Evolutionary conservation across 495 filamentous ascomycete species (phyloP).

Genomic region (Tuber brumale): DNA sequence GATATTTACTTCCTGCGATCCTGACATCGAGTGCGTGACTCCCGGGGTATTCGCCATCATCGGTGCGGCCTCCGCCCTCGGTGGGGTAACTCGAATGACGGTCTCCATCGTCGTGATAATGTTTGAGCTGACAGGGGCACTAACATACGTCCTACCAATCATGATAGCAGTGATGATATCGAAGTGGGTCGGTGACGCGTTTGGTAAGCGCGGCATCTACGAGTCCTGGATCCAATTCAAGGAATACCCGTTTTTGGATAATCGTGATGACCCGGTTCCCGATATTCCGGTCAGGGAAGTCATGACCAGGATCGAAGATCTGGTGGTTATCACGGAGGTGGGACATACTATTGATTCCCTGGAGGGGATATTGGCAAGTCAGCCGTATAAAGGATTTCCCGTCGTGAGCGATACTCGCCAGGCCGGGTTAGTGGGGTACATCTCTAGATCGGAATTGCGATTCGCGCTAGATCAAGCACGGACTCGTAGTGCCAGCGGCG

Average conservation of each 20-base stretch:
- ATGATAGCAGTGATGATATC: conserved; percentile 99
- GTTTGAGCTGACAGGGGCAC: conserved; percentile 93
- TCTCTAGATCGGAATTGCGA: conserved; percentile 81
- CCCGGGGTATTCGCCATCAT: conserved; percentile 95
- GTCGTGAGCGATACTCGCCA: conserved; percentile 70
- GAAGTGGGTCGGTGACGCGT: conserved; percentile 97
- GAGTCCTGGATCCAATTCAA: conserved; percentile 96
- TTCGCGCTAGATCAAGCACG: conserved; percentile 61
- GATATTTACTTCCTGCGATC: conserved; percentile 72
- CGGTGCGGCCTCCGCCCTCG: conserved; percentile 88
- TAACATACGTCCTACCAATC: conserved; percentile 95
- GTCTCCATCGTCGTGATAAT: conserved; percentile 97
- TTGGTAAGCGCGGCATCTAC: conserved; percentile 90
- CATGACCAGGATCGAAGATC: conserved; percentile 88
- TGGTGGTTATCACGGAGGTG: conserved; percentile 75
- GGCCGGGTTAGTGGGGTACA: conserved; percentile 79
- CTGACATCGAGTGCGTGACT: conserved; percentile 83
- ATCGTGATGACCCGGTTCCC: conserved; percentile 76
- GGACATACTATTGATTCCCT: conserved; percentile 80
- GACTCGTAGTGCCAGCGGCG: conserved; percentile 53
- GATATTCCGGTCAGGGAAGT: conserved; percentile 77
- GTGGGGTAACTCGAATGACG: conserved; percentile 97
- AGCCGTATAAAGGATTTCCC: conserved; percentile 86
- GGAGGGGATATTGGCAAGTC: conserved; percentile 58
- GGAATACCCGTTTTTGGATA: conserved; percentile 93